Percentiles rank a stretch among this genome's conserved stretches.
Evolutionary conservation across 1,139 yeast genomes (phyloP).

Genomic region (Yamadazyma dendronema): DNA sequence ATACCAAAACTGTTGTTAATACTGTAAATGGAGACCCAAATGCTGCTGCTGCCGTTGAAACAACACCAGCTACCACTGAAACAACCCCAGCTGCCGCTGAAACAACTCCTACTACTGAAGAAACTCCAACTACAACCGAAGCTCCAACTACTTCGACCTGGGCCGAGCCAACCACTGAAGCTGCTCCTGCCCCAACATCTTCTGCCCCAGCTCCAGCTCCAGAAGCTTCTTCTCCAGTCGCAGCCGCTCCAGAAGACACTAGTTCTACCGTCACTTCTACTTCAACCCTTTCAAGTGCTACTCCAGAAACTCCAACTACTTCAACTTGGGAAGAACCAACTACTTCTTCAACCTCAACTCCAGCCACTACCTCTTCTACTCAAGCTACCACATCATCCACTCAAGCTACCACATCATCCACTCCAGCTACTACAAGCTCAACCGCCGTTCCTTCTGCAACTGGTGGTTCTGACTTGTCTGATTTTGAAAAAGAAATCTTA

Average conservation of each 20-base stretch:
- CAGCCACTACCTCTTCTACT: conserved; percentile 15
- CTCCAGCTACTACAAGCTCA: conserved; percentile 20
- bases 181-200: conserved; percentile 3
- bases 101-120: conserved; percentile 6
- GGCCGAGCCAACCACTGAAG: conserved; percentile 4
- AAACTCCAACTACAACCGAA: conserved; percentile 5
- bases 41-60: conserved; percentile 6
- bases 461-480: conserved; percentile 12
- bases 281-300: conserved; percentile 10
- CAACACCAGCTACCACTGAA: conserved; percentile 9
- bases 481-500: conserved; percentile 36
- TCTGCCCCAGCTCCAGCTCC: conserved; percentile 28
- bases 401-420: conserved; percentile 19
- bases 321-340: conserved; percentile 13
- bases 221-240: conserved; percentile 6
- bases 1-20: conserved; percentile 37
- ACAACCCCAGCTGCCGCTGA: conserved; percentile 11
- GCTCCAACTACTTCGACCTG: conserved; percentile 7
- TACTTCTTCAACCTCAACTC: conserved; percentile 11
- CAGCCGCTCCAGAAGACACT: conserved; percentile 9
- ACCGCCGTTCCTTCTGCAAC: conserved; percentile 14
- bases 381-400: conserved; percentile 20
- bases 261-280: conserved; percentile 11
- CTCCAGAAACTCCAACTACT: conserved; percentile 11
- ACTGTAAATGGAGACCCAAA: conserved; percentile 26